These are phyloP conservation scores for Yueomyces sp. DNA, from an alignment of 1,139 yeast genomes.

Conservation along the genomic window DNA sequence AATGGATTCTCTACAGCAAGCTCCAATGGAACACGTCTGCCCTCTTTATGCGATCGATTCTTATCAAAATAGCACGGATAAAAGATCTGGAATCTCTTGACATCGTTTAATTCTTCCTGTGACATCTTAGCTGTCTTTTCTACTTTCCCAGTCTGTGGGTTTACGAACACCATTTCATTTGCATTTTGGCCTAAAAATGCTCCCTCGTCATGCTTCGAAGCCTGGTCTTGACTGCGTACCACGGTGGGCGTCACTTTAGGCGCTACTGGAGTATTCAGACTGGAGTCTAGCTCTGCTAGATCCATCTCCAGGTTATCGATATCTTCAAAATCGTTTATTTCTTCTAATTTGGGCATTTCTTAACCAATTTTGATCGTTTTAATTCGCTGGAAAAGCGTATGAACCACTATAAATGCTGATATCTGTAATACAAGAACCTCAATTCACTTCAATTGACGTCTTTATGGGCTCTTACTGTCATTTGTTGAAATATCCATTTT, in stretches of 20 bases:
- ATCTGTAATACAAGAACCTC: background rate
- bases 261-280: slow-evolving; percentile 53
- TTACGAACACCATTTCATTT: slow-evolving; percentile 14
- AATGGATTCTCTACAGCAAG: slow-evolving; percentile 77
- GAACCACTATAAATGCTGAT: background rate
- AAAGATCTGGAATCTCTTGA: slow-evolving; percentile 56
- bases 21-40: slow-evolving; percentile 61
- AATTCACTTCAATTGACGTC: background rate
- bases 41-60: slow-evolving; percentile 62
- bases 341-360: slow-evolving; percentile 69
- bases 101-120: slow-evolving; percentile 33
- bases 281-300: slow-evolving; percentile 80
- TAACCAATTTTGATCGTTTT: slow-evolving; percentile 4
- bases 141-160: slow-evolving; percentile 16
- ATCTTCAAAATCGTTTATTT: slow-evolving; percentile 69
- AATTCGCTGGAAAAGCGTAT: slow-evolving; percentile 2
- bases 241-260: slow-evolving; percentile 51
- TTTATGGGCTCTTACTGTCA: background rate
- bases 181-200: slow-evolving; percentile 19
- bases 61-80: slow-evolving; percentile 91
- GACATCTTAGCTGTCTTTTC: slow-evolving; percentile 18
- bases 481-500: too few relatives aligned
- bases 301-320: slow-evolving; percentile 90
- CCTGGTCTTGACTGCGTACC: slow-evolving; percentile 48
- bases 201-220: slow-evolving; percentile 6